phyloP scores from a whole-genome alignment of 192 early-diverging fungal genomes.

The Backusella tarrabulga region DNA sequence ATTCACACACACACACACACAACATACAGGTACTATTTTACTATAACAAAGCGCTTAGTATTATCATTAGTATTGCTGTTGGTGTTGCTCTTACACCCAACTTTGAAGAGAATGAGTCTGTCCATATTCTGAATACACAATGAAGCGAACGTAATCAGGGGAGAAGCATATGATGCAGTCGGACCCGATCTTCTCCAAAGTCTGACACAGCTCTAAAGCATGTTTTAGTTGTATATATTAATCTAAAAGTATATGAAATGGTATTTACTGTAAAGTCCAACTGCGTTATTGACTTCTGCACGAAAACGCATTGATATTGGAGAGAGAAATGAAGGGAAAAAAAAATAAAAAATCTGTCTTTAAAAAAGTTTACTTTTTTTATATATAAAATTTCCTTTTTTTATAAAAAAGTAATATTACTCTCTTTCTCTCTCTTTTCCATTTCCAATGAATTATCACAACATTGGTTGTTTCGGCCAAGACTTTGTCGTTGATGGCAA shows the following conservation, averaged over 20 bases:
- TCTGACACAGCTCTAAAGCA: background rate
- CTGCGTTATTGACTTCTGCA: slow-evolving; percentile 39
- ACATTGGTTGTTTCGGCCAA: slow-evolving; percentile 17
- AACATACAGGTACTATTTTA: slow-evolving; percentile 5
- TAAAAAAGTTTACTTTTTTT: background rate
- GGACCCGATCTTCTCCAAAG: background rate
- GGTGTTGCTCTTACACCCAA: background rate
- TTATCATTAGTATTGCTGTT: background rate
- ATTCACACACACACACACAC: no score
- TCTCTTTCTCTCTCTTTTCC: background rate
- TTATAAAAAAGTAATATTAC: background rate
- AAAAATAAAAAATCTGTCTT: background rate
- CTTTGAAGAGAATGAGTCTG: background rate
- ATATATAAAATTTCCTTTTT: background rate
- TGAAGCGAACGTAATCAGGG: slow-evolving; percentile 5
- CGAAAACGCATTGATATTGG: slow-evolving; percentile 55
- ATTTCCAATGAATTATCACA: background rate
- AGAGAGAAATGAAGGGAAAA: background rate
- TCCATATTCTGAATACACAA: background rate
- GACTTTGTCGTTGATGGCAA: slow-evolving; percentile 36
- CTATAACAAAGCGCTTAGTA: background rate
- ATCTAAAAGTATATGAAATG: no score
- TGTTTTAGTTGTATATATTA: no score
- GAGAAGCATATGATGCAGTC: background rate
- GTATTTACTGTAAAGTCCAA: slow-evolving; percentile 11